Evolutionary conservation across 2,329 filamentous ascomycete species (phyloP).

Genomic region (Parasarocladium wereldwijsianum): DNA sequence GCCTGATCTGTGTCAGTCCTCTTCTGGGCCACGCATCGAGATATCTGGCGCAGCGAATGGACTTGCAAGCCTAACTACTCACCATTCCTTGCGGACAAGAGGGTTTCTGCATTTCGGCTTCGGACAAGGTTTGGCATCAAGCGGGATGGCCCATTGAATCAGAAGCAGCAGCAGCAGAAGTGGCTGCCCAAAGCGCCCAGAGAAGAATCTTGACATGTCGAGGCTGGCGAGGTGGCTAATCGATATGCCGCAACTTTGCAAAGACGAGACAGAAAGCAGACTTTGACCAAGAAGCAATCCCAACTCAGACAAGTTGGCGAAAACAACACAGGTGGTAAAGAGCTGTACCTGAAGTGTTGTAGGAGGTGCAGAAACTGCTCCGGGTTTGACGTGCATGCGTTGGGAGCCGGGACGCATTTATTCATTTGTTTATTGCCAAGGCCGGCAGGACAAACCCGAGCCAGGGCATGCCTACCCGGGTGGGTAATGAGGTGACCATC

Average conservation of each 20-base stretch:
- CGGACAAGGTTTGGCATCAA: constrained; percentile 1
- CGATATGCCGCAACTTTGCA: constrained; percentile 1
- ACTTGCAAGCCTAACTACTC: constrained; percentile 5
- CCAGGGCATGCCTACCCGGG: constrained; percentile 1
- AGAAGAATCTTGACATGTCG: constrained; percentile 4
- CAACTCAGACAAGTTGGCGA: constrained; percentile 1
- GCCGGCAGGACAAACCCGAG: constrained; percentile 1
- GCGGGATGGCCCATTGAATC: constrained; percentile 1
- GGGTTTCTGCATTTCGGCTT: constrained; percentile 2
- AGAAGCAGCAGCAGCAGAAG: constrained; percentile 3
- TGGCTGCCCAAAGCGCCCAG: constrained; percentile 2
- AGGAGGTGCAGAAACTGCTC: constrained; percentile 1
- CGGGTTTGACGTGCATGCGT: constrained; percentile 1
- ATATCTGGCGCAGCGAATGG: background rate
- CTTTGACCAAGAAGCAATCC: background rate
- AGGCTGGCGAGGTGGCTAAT: constrained; percentile 2
- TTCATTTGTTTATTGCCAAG: too few species aligned
- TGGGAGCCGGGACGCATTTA: constrained; percentile 2
- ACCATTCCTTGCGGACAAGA: constrained; percentile 17
- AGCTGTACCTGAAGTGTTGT: constrained; percentile 2
- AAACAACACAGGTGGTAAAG: constrained; percentile 1
- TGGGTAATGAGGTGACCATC: constrained; percentile 2
- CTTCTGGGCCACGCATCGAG: constrained; percentile 1
- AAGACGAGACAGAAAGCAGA: constrained; percentile 1
- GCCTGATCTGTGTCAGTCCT: constrained; percentile 8